These are phyloP conservation scores for Umbilicus rupestris DNA, from an alignment of 164 flowering plant species.

Conservation along the genomic window DNA sequence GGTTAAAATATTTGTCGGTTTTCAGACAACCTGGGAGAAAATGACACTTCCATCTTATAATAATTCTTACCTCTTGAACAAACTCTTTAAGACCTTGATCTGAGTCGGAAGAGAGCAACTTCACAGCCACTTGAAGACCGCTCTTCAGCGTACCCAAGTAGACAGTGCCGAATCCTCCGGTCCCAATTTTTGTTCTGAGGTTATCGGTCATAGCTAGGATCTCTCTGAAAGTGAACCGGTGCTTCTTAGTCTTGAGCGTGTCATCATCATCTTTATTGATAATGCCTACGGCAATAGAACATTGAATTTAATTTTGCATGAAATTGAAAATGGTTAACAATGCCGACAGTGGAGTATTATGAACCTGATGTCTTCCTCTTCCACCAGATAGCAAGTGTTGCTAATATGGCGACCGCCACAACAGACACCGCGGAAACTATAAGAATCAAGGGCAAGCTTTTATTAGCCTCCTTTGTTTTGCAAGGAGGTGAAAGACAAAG, in stretches of 20 bases:
- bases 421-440: conserved; percentile 8
- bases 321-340: background rate
- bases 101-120: conserved; percentile 30
- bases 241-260: conserved; percentile 6
- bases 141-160: conserved; percentile 21
- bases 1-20: background rate
- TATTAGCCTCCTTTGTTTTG: conserved; percentile 11
- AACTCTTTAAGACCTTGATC: conserved; percentile 3
- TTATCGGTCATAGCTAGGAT: conserved; percentile 17
- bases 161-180: conserved; percentile 30
- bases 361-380: background rate
- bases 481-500: conserved; percentile 15
- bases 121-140: conserved; percentile 29
- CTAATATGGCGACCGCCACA: conserved; percentile 1
- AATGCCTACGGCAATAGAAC: background rate
- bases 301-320: background rate
- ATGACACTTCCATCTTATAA: background rate
- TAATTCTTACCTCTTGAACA: conserved; percentile 1
- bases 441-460: conserved; percentile 2
- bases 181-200: conserved; percentile 17
- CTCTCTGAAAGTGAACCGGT: conserved; percentile 18
- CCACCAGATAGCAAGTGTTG: conserved; percentile 8
- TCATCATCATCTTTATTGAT: conserved; percentile 1
- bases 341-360: background rate
- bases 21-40: background rate